Percentiles rank a stretch among this genome's conserved stretches.
These are phyloP conservation scores for Leccinum aurantiacum DNA, from an alignment of 768 basidiomycete genomes.

Conservation along the genomic window DNA sequence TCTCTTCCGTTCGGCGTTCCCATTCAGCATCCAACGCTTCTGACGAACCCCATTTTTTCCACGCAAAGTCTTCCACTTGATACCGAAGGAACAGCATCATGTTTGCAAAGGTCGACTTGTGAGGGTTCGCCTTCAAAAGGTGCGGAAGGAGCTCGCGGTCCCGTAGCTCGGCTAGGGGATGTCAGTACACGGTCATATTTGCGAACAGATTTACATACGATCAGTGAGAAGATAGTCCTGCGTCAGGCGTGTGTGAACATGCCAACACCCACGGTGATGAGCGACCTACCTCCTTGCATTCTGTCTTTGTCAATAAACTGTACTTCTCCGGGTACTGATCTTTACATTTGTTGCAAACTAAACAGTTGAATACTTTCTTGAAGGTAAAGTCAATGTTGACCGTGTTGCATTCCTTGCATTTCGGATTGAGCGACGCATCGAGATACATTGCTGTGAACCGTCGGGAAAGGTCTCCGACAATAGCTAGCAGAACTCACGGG, in stretches of 20 bases:
- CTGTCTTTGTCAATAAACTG: slow-evolving; percentile 94
- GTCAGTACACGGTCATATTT: neutral
- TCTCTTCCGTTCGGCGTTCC: slow-evolving; percentile 72
- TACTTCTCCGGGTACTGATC: slow-evolving; percentile 90
- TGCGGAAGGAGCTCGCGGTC: slow-evolving; percentile 93
- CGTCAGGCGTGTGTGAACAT: slow-evolving; percentile 2
- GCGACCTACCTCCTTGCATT: slow-evolving; percentile 83
- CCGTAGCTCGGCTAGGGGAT: slow-evolving; percentile 76
- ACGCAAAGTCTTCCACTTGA: slow-evolving; percentile 96
- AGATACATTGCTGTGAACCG: slow-evolving; percentile 65
- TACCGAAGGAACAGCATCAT: slow-evolving; percentile 98
- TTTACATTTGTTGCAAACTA: slow-evolving; percentile 90
- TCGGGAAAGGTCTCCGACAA: neutral
- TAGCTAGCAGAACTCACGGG: slow-evolving; percentile 44
- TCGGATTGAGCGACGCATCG: slow-evolving; percentile 73
- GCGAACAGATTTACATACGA: slow-evolving; percentile 46
- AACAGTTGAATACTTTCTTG: slow-evolving; percentile 77
- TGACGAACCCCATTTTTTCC: slow-evolving; percentile 96
- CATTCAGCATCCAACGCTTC: slow-evolving; percentile 90
- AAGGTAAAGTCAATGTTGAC: slow-evolving; percentile 85
- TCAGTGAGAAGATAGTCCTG: slow-evolving; percentile 96
- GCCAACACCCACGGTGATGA: neutral
- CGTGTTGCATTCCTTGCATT: slow-evolving; percentile 84
- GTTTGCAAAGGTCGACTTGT: slow-evolving; percentile 93
- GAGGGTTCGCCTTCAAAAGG: slow-evolving; percentile 90